These are phyloP conservation scores for Talaromyces amestolkiae DNA, from an alignment of 2,329 filamentous ascomycete species.

Conservation along the genomic window DNA sequence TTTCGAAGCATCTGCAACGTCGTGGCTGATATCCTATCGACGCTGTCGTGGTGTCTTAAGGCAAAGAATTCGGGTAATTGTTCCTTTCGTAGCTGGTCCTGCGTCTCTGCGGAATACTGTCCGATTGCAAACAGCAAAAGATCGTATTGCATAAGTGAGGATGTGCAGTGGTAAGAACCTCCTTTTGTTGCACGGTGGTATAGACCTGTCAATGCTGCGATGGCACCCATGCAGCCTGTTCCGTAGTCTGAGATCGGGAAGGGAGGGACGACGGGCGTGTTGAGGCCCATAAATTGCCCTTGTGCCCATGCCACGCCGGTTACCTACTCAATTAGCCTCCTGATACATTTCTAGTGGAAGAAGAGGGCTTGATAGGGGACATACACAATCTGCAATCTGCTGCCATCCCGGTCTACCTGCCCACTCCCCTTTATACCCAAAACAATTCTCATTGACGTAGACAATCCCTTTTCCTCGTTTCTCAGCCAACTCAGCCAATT, in stretches of 20 bases:
- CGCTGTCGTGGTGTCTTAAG: conserved; percentile 60
- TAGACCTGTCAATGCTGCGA: conserved; percentile 63
- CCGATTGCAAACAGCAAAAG: conserved; percentile 63
- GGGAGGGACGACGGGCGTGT: conserved; percentile 42
- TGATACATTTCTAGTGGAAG: not conserved
- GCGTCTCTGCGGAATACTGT: conserved; percentile 54
- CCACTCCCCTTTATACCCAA: conserved; percentile 65
- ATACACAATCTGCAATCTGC: conserved; percentile 67
- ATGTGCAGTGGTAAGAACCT: conserved; percentile 65
- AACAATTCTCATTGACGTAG: conserved; percentile 70
- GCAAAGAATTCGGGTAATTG: conserved; percentile 56
- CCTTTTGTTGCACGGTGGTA: conserved; percentile 61
- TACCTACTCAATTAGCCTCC: conserved; percentile 29
- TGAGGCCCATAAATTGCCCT: conserved; percentile 42
- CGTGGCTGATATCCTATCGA: conserved; percentile 63
- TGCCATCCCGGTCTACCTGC: conserved; percentile 66
- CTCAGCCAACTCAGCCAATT: conserved; percentile 53
- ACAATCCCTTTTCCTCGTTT: conserved; percentile 61
- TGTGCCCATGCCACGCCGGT: conserved; percentile 44
- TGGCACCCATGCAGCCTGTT: conserved; percentile 69
- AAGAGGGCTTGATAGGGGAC: conserved; percentile 24
- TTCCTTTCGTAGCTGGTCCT: conserved; percentile 51
- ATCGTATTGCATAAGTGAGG: conserved; percentile 66
- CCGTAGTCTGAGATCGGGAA: conserved; percentile 63
- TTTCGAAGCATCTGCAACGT: conserved; percentile 56